phyloP scores from a whole-genome alignment of 192 early-diverging fungal species.

The Chytriomyces hyalinus region DNA sequence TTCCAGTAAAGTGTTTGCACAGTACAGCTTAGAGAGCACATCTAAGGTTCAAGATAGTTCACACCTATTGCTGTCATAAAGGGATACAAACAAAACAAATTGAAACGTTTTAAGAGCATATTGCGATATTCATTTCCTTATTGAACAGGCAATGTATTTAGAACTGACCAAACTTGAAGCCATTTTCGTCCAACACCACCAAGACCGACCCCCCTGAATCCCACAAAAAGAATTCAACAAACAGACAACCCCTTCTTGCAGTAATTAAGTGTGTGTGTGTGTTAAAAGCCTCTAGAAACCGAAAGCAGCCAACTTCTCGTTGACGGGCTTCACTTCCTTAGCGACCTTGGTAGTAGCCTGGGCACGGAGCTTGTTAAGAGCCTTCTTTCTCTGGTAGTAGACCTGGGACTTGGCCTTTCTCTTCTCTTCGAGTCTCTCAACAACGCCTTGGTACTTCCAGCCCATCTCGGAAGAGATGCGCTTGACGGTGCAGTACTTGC shows the following conservation, averaged over 20 bases:
- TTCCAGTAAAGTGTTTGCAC: no score
- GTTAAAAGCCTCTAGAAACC: slow-evolving; percentile 59
- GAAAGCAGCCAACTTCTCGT: slow-evolving; percentile 64
- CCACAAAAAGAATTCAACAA: neutral
- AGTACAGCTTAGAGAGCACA: no score
- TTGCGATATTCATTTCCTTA: neutral
- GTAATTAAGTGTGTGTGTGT: no score
- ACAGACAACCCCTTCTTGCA: neutral
- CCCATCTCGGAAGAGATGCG: slow-evolving; percentile 95
- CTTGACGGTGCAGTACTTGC: slow-evolving; percentile 97
- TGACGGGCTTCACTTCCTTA: slow-evolving; percentile 60
- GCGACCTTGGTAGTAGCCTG: slow-evolving; percentile 75
- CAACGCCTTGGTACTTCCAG: slow-evolving; percentile 99
- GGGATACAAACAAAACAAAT: no score
- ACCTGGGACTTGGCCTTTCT: slow-evolving; percentile 93
- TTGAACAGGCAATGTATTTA: neutral
- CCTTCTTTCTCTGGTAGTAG: slow-evolving; percentile 89
- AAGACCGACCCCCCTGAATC: neutral
- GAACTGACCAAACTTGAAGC: neutral
- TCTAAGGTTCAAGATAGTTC: no score
- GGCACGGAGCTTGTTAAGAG: slow-evolving; percentile 54
- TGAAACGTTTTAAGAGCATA: no score
- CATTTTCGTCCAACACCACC: neutral
- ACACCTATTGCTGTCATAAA: no score
- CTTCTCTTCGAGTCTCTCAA: slow-evolving; percentile 97